A percentile compares a stretch with the other conserved stretches of the same genome.
These are phyloP conservation scores for Penicillium herquei DNA, from an alignment of 495 filamentous ascomycete genomes.

Conservation along the genomic window DNA sequence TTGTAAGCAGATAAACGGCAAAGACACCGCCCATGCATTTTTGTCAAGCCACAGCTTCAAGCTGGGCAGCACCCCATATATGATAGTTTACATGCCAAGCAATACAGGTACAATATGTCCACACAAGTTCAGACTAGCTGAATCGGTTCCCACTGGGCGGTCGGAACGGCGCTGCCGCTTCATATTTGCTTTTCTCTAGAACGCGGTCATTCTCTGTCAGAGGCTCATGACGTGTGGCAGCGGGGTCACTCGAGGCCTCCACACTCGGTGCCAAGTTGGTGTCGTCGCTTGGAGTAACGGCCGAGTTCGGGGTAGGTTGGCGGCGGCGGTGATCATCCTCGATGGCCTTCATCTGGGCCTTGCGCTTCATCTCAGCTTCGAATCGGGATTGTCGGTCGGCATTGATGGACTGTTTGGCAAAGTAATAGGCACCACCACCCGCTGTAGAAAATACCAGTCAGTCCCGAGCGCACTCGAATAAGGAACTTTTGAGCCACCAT, in stretches of 20 bases:
- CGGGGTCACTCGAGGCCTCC: conserved; percentile 79
- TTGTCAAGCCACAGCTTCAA: neutral
- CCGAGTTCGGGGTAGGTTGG: conserved; percentile 14
- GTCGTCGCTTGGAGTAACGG: conserved; percentile 20
- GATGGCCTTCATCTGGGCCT: conserved; percentile 58
- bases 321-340: conserved; percentile 52
- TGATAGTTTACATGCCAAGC: conserved; percentile 6
- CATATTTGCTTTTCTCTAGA: conserved; percentile 86
- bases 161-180: conserved; percentile 69
- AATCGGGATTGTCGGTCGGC: conserved; percentile 74
- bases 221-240: conserved; percentile 79
- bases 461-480: neutral
- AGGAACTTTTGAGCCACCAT: neutral
- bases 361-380: conserved; percentile 63
- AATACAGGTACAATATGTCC: conserved; percentile 15
- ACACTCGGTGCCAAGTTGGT: conserved; percentile 59
- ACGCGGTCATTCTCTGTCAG: conserved; percentile 68
- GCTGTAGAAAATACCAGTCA: conserved; percentile 42
- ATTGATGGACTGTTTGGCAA: conserved; percentile 92
- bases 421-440: conserved; percentile 92
- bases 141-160: conserved; percentile 84
- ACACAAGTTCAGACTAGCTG: conserved; percentile 38
- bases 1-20: neutral
- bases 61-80: neutral
- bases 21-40: neutral